Conservation (phyloP, 2,329 filamentous ascomycete genomes). For the Proliferodiscus dingleyae region DNA sequence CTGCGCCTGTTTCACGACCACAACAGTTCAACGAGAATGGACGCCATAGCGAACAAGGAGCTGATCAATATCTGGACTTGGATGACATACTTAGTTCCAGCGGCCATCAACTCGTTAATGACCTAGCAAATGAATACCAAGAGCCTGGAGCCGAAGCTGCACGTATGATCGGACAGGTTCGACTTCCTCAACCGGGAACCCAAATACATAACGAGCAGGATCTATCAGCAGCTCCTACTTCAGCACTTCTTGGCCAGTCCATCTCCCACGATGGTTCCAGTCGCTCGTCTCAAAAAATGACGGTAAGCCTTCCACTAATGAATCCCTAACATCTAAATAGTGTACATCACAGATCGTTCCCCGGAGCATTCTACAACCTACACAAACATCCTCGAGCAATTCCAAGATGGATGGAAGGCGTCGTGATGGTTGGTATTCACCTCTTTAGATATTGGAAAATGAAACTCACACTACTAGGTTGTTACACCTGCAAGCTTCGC, state of each 20-base stretch:
- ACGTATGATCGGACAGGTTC: not conserved
- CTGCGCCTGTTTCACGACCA: not conserved
- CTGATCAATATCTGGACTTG: not conserved
- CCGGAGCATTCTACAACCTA: not conserved
- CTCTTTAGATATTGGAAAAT: not conserved
- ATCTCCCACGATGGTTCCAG: too few species aligned
- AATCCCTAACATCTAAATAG: not conserved
- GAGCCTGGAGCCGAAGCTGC: slow-evolving; percentile 5
- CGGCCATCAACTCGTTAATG: too few species aligned
- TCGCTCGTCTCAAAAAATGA: not conserved
- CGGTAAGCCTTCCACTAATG: not conserved
- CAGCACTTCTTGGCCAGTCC: too few species aligned
- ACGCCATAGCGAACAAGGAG: not conserved
- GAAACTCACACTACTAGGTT: not conserved
- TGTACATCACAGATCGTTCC: not conserved
- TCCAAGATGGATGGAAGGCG: slow-evolving; percentile 2
- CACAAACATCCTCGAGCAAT: not conserved
- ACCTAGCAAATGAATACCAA: slow-evolving; percentile 5
- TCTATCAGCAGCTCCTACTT: not conserved
- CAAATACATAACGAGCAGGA: not conserved
- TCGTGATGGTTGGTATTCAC: not conserved
- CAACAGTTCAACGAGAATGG: not conserved
- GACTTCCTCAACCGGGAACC: not conserved
- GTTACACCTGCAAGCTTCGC: slow-evolving; percentile 6
- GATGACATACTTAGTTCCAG: too few species aligned